Evolutionary conservation across 805 yeast genomes (phyloP).

Genomic region (Saturnispora saitoi): DNA sequence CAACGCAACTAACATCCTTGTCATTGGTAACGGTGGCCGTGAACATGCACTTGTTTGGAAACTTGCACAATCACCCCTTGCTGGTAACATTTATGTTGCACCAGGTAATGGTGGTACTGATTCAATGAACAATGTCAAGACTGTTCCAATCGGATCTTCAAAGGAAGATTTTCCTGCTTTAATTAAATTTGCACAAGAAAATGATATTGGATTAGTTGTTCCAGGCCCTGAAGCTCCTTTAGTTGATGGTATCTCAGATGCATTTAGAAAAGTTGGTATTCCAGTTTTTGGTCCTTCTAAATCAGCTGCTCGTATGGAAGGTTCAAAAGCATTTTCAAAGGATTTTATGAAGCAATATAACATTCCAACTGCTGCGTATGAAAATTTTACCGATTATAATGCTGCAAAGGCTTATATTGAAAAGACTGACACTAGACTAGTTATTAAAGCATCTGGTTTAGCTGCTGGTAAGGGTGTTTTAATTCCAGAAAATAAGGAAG

Average conservation of each 20-base stretch:
- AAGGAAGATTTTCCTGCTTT: conserved; percentile 61
- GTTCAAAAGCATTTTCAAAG: conserved; percentile 91
- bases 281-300: conserved; percentile 96
- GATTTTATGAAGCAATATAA: conserved; percentile 85
- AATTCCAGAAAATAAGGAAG: conserved; percentile 76
- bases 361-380: conserved; percentile 91
- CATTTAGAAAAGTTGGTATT: conserved; percentile 73
- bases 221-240: conserved; percentile 99
- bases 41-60: conserved; percentile 97
- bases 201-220: conserved; percentile 63
- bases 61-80: conserved; percentile 67
- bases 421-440: conserved; percentile 63
- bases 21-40: conserved; percentile 97
- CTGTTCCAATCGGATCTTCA: conserved; percentile 59
- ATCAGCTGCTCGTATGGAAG: conserved; percentile 90
- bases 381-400: conserved; percentile 70
- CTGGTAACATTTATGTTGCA: conserved; percentile 72
- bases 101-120: conserved; percentile 95
- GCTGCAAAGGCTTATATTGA: conserved; percentile 66
- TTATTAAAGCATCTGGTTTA: conserved; percentile 93
- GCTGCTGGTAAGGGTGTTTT: conserved; percentile 99
- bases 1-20: conserved; percentile 56
- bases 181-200: conserved; percentile 63
- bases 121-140: conserved; percentile 50
- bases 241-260: conserved; percentile 80